A percentile compares a stretch with the other conserved stretches of the same genome.
These are phyloP conservation scores for Globisporangium paroecandrum DNA, from an alignment of 352 stramenopile species.

Conservation along the genomic window DNA sequence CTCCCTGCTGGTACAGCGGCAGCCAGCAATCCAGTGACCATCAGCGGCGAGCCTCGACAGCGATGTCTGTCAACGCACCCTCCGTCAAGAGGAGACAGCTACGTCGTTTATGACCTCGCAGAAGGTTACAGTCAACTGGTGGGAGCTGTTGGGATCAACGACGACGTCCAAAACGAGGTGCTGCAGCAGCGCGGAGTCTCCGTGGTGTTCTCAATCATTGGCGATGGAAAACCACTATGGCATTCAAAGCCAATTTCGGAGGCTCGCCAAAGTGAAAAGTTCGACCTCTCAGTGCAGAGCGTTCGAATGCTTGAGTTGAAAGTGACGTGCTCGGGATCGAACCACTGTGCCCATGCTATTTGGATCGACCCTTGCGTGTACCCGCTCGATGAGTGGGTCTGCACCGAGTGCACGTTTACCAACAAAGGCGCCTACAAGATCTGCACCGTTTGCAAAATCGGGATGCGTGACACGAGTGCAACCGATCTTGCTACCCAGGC, in stretches of 20 bases:
- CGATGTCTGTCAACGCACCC: slow-evolving; percentile 80
- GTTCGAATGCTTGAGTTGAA: slow-evolving; percentile 80
- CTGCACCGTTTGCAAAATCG: slow-evolving; percentile 51
- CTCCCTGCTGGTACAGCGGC: slow-evolving; percentile 16
- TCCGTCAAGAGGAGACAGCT: slow-evolving; percentile 61
- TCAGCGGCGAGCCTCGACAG: slow-evolving; percentile 64
- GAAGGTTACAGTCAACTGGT: slow-evolving; percentile 53
- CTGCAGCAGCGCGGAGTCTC: slow-evolving; percentile 53
- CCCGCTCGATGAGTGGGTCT: slow-evolving; percentile 70
- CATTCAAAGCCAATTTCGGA: slow-evolving; percentile 63
- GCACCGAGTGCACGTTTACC: slow-evolving; percentile 53
- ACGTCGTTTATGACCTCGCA: slow-evolving; percentile 78
- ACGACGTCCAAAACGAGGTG: slow-evolving; percentile 58
- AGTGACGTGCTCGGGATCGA: slow-evolving; percentile 66
- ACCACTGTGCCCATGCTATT: slow-evolving; percentile 75
- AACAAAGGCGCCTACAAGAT: slow-evolving; percentile 57
- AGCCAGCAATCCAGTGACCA: slow-evolving; percentile 36
- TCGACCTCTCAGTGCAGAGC: slow-evolving; percentile 49
- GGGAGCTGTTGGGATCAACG: slow-evolving; percentile 71
- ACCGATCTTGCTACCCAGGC: too few species aligned
- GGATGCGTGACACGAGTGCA: slow-evolving; percentile 21
- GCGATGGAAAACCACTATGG: slow-evolving; percentile 69
- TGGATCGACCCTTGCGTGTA: slow-evolving; percentile 77
- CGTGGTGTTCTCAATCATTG: slow-evolving; percentile 66
- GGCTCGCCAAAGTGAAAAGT: slow-evolving; percentile 36